Base-by-base conservation (phyloP, 371 early-diverging fungal genomes). In the Blastocladiella emersonii region DNA sequence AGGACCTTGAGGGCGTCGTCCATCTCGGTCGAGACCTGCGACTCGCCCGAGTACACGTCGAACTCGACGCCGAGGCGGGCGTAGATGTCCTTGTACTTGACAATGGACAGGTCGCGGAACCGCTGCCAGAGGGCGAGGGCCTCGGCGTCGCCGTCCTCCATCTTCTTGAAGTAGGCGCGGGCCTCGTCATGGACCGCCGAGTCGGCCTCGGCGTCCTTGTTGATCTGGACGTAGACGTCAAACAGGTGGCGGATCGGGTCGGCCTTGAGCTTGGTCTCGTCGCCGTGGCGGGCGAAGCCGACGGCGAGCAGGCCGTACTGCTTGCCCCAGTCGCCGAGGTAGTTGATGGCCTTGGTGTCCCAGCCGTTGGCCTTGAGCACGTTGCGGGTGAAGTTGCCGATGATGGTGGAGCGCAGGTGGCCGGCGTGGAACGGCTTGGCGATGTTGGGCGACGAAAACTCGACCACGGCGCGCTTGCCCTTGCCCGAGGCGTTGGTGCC, bases 321-420 rank as follows among this genome's bases (percentile, higher is more conserved):
- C 72, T 98, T 99, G 57, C 99, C 99, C 99, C 99, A 99, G 76
- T 99, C 99, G 44, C 99, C 99, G 36, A 99, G 81, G 76, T 99
- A 98, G 79, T 99, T 99, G 71, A 99, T 91, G 27, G 90, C 81
- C 49, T 89, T 74, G 3, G 87, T 85, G 21, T 87, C 80, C 74
- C 90, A 93, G 13, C 99, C 99, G 70, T 87, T 82, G 32, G 90
- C 90, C 64, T 83, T 79, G 73, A 90, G 82, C 17, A 92, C 80
- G 44, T 91, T 88, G 66, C 79, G 77, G 36, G 97, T 79, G 78
- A 97, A 97, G 72, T 92, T 93, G 43, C 99, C 99, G 64, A 99
- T 85, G 67, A 99, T 95, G 5, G 99, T 99, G 64, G 94, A 91
- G 60, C 99, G 85, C 74, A 99, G 78, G 75, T 99, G 99, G 4